Percentiles rank a stretch among this genome's conserved stretches.
phyloP scores from a whole-genome alignment of 2,329 filamentous ascomycete genomes.

The Colletotrichum siamense region DNA sequence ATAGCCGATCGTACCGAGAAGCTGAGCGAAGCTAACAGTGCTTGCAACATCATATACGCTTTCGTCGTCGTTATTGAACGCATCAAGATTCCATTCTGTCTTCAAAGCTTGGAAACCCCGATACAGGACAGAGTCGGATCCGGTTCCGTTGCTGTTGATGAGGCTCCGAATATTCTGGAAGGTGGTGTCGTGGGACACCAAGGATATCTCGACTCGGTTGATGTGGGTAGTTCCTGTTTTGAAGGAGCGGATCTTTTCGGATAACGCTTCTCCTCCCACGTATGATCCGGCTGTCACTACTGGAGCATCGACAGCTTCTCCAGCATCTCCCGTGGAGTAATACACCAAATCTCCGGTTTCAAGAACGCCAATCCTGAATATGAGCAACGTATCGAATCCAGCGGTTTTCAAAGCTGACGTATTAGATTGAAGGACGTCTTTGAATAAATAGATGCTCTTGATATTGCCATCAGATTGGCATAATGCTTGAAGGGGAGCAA shows the following conservation, averaged over 20 bases:
- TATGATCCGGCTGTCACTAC: conserved; percentile 40
- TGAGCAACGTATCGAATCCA: conserved; percentile 48
- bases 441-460: conserved; percentile 41
- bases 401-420: conserved; percentile 44
- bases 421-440: conserved; percentile 50
- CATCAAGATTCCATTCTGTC: conserved; percentile 47
- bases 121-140: conserved; percentile 37
- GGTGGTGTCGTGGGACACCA: conserved; percentile 39
- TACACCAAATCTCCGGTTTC: conserved; percentile 49
- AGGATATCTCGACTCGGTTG: conserved; percentile 46
- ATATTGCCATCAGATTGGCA: neutral
- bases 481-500: neutral
- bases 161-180: conserved; percentile 39
- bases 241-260: conserved; percentile 45
- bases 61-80: conserved; percentile 53
- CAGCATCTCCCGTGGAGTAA: conserved; percentile 46
- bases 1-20: conserved; percentile 46
- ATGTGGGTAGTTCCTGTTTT: conserved; percentile 40
- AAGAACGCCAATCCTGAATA: conserved; percentile 49
- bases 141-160: conserved; percentile 38
- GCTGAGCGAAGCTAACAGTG: conserved; percentile 46
- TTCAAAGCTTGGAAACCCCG: conserved; percentile 45
- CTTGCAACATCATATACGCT: conserved; percentile 45
- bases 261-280: conserved; percentile 52
- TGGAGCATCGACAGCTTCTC: conserved; percentile 39